Percentiles rank a stretch among this genome's conserved stretches.
These are phyloP conservation scores for Xylariales sp. DNA, from an alignment of 2,329 filamentous ascomycete species.

Conservation along the genomic window DNA sequence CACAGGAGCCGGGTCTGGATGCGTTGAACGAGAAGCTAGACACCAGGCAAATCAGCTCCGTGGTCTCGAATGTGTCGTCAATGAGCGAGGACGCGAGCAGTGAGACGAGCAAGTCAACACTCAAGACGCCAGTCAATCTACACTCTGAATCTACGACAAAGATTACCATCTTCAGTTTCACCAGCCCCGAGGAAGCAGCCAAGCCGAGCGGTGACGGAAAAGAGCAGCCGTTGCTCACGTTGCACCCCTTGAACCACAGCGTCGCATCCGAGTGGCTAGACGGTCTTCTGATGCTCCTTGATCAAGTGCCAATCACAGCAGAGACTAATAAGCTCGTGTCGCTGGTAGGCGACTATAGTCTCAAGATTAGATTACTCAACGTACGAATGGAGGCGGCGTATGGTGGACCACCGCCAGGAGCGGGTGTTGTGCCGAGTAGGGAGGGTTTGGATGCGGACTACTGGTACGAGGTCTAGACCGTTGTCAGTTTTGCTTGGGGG, in stretches of 20 bases:
- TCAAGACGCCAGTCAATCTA: constrained; percentile 30
- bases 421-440: constrained; percentile 72
- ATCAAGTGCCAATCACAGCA: constrained; percentile 93
- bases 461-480: constrained; percentile 69
- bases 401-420: constrained; percentile 61
- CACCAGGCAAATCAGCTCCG: constrained; percentile 80
- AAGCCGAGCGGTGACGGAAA: constrained; percentile 35
- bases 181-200: constrained; percentile 34
- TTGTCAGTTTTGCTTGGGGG: background rate
- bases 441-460: constrained; percentile 90
- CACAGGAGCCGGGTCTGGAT: constrained; percentile 67
- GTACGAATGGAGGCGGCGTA: constrained; percentile 77
- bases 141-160: constrained; percentile 61
- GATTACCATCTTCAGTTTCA: constrained; percentile 83
- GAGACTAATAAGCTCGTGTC: constrained; percentile 89
- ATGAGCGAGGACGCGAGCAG: constrained; percentile 44
- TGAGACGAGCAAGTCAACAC: constrained; percentile 37
- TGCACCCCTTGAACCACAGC: constrained; percentile 75
- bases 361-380: constrained; percentile 90
- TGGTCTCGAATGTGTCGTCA: constrained; percentile 86
- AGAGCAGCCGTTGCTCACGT: constrained; percentile 74
- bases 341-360: constrained; percentile 81
- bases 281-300: constrained; percentile 87
- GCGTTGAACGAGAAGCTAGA: constrained; percentile 77
- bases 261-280: constrained; percentile 96